These are phyloP conservation scores for Salix viminalis DNA, from an alignment of 345 rosid genomes.

Conservation along the genomic window DNA sequence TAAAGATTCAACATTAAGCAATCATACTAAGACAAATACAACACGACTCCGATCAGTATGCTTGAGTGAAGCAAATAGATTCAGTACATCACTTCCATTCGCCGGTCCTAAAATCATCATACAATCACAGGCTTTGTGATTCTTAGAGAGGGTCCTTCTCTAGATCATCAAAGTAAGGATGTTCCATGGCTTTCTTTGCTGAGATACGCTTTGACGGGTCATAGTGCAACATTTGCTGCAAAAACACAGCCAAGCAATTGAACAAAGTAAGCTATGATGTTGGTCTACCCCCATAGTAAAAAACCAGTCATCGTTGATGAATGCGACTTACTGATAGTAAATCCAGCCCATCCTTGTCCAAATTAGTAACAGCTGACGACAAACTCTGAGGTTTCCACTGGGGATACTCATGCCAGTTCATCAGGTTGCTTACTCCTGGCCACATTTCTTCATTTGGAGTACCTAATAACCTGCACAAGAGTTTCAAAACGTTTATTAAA, in stretches of 20 bases:
- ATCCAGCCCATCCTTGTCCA: slow-evolving; percentile 69
- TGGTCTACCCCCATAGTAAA: too few species aligned
- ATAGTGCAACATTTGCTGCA: slow-evolving; percentile 91
- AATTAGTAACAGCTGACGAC: slow-evolving; percentile 56
- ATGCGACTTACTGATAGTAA: slow-evolving; percentile 56
- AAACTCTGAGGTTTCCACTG: slow-evolving; percentile 76
- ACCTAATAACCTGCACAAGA: slow-evolving; percentile 61
- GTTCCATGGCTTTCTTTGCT: slow-evolving; percentile 93
- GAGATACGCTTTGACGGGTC: slow-evolving; percentile 84
- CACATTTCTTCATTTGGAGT: slow-evolving; percentile 87
- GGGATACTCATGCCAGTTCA: slow-evolving; percentile 98
- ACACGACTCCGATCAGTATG: slow-evolving; percentile 24
- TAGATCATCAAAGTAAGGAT: slow-evolving; percentile 80
- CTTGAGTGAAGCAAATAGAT: slow-evolving; percentile 51
- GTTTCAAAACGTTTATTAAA: not conserved
- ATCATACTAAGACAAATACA: not conserved
- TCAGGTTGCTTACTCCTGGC: slow-evolving; percentile 84
- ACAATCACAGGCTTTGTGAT: not conserved
- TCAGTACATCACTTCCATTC: not conserved
- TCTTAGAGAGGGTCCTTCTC: slow-evolving; percentile 52
- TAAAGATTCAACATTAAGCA: not conserved
- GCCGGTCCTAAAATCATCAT: not conserved
- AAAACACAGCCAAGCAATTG: not conserved
- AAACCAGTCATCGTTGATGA: not conserved
- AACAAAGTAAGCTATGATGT: not conserved